These are phyloP conservation scores for Echinosophora koreensis DNA, from an alignment of 306 rosid genomes.

Conservation along the genomic window DNA sequence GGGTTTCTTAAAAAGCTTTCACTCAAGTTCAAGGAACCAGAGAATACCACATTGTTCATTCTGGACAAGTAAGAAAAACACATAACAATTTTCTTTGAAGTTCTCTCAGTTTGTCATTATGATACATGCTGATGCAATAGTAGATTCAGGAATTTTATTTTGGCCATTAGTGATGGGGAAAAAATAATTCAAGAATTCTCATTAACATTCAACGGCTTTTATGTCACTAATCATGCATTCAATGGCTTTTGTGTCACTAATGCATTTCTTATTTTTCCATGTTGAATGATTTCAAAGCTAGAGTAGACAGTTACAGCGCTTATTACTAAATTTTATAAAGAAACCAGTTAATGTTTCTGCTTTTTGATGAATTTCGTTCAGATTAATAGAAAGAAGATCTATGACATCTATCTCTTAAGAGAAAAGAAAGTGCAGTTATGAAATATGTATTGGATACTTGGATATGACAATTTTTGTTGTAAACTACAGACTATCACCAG, in stretches of 20 bases:
- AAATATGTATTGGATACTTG: background rate
- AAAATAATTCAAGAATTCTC: background rate
- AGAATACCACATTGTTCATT: slow-evolving; percentile 87
- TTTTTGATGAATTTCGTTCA: background rate
- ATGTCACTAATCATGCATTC: background rate
- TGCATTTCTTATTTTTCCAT: background rate
- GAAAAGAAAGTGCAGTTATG: slow-evolving; percentile 1
- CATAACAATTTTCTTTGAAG: slow-evolving; percentile 19
- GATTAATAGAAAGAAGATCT: background rate
- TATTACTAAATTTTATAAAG: background rate
- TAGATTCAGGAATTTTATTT: background rate
- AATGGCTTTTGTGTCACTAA: background rate
- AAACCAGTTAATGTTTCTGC: background rate
- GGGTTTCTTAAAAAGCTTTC: slow-evolving; percentile 86
- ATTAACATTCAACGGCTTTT: background rate
- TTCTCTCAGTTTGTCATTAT: slow-evolving; percentile 6
- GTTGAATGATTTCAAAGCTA: background rate
- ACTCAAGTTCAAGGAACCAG: slow-evolving; percentile 88
- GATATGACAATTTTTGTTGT: background rate
- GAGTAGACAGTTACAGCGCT: background rate
- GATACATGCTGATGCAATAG: background rate
- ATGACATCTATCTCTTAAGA: background rate
- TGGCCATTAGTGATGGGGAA: background rate
- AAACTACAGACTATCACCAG: background rate
- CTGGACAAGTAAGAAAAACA: slow-evolving; percentile 86